Conservation (phyloP, 139 green algal species). For the Deuterostichococcus epilithicus region DNA sequence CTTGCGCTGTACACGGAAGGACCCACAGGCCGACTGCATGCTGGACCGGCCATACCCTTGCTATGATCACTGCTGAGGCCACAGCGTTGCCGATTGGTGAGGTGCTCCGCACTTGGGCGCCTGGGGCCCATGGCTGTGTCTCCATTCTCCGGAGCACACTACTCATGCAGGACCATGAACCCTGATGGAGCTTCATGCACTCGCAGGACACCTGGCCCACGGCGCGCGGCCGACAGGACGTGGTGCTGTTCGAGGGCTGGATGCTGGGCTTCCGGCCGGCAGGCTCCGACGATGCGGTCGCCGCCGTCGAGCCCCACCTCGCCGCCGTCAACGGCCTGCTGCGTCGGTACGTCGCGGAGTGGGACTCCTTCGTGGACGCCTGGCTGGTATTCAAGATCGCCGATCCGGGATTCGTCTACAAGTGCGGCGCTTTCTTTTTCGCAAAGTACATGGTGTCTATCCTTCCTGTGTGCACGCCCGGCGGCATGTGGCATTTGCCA, state of each 20-base stretch:
- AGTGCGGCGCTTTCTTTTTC: neutral
- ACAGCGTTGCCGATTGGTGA: too few relatives aligned
- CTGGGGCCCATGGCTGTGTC: too few relatives aligned
- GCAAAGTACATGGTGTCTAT: too few relatives aligned
- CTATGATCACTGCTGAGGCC: too few relatives aligned
- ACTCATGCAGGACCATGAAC: too few relatives aligned
- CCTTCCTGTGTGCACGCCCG: too few relatives aligned
- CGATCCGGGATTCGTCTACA: constrained; percentile 37
- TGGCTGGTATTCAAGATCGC: constrained; percentile 93
- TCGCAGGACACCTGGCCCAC: constrained; percentile 44
- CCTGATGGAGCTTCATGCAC: neutral
- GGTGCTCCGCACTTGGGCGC: too few relatives aligned
- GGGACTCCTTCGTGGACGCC: constrained; percentile 77
- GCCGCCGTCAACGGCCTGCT: constrained; percentile 67
- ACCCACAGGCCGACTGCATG: too few relatives aligned
- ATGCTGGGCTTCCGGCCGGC: constrained; percentile 86
- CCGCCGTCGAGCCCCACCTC: constrained; percentile 56
- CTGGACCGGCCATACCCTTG: too few relatives aligned
- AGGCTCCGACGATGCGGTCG: constrained; percentile 20
- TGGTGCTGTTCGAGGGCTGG: constrained; percentile 99
- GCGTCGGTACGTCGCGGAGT: constrained; percentile 65
- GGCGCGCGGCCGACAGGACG: constrained; percentile 68
- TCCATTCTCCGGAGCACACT: too few relatives aligned
- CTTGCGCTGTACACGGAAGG: too few relatives aligned
- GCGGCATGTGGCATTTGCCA: too few relatives aligned